Percentiles rank a stretch among this genome's conserved stretches.
Conservation (phyloP, 768 basidiomycete genomes). For the Phylloporus sp. region DNA sequence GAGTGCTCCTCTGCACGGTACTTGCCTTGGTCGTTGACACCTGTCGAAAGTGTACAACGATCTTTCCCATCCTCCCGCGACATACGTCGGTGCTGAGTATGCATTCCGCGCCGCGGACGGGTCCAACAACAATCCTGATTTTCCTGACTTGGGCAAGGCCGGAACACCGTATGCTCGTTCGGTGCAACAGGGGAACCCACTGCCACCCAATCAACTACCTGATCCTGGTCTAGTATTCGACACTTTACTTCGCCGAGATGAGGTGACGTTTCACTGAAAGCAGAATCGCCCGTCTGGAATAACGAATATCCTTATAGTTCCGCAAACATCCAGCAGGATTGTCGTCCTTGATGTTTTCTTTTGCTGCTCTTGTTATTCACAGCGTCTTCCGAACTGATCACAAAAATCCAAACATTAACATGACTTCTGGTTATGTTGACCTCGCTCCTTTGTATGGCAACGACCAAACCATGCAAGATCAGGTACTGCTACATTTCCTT, state of each 20-base stretch:
- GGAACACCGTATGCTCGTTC: constrained; percentile 78
- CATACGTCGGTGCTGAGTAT: constrained; percentile 57
- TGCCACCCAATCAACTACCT: constrained; percentile 65
- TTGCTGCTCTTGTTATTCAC: constrained; percentile 80
- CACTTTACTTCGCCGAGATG: constrained; percentile 66
- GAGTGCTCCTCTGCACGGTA: constrained; percentile 23
- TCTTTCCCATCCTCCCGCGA: constrained; percentile 71
- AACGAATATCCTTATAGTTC: constrained; percentile 44
- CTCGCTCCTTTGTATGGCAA: constrained; percentile 80
- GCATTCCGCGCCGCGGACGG: constrained; percentile 76
- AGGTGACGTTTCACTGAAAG: constrained; percentile 35
- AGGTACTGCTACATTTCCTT: constrained; percentile 38
- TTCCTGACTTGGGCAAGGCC: constrained; percentile 73
- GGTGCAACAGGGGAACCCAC: constrained; percentile 63
- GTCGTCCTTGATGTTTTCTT: constrained; percentile 75
- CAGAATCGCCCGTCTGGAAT: not conserved
- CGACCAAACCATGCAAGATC: constrained; percentile 53
- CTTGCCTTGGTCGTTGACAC: not conserved
- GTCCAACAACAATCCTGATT: constrained; percentile 63
- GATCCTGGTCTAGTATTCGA: constrained; percentile 81
- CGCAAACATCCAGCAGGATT: constrained; percentile 72
- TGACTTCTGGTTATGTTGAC: constrained; percentile 85
- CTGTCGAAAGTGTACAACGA: constrained; percentile 66
- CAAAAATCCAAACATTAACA: constrained; percentile 60
- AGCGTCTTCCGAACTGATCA: constrained; percentile 85